Conservation (phyloP, 2,329 filamentous ascomycete genomes). For the Penicillium fuscoglaucum region DNA sequence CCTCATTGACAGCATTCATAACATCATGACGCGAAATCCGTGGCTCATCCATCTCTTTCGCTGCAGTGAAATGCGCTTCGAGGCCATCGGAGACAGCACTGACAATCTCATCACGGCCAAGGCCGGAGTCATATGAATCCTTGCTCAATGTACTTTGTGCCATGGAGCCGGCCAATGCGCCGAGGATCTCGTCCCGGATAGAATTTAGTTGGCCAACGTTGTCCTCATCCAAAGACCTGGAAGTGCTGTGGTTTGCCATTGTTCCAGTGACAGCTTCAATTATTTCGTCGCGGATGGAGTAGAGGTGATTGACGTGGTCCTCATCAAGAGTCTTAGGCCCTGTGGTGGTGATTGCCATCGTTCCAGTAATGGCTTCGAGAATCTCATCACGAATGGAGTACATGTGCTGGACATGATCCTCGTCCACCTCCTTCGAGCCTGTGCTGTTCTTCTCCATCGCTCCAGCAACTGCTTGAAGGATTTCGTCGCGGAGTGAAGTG, state of each 20-base stretch:
- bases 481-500: conserved; percentile 30
- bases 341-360: conserved; percentile 4
- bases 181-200: conserved; percentile 38
- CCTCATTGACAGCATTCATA: conserved; percentile 34
- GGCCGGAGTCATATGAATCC: conserved; percentile 33
- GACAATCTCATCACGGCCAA: conserved; percentile 59
- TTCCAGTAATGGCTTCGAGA: conserved; percentile 56
- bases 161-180: conserved; percentile 34
- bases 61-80: conserved; percentile 45
- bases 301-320: conserved; percentile 13
- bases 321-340: conserved; percentile 9
- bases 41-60: conserved; percentile 57
- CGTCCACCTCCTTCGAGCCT: conserved; percentile 19
- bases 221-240: conserved; percentile 26
- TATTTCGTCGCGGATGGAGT: conserved; percentile 31
- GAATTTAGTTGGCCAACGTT: conserved; percentile 31
- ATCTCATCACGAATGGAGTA: conserved; percentile 53
- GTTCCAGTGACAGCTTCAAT: conserved; percentile 15
- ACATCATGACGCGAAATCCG: conserved; percentile 35
- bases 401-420: conserved; percentile 9
- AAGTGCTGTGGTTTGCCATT: conserved; percentile 5
- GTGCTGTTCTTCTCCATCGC: conserved; percentile 25
- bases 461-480: conserved; percentile 31
- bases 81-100: conserved; percentile 62
- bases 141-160: conserved; percentile 35